These are phyloP conservation scores for Neurospora sp. DNA, from an alignment of 2,329 filamentous ascomycete species.

Conservation along the genomic window DNA sequence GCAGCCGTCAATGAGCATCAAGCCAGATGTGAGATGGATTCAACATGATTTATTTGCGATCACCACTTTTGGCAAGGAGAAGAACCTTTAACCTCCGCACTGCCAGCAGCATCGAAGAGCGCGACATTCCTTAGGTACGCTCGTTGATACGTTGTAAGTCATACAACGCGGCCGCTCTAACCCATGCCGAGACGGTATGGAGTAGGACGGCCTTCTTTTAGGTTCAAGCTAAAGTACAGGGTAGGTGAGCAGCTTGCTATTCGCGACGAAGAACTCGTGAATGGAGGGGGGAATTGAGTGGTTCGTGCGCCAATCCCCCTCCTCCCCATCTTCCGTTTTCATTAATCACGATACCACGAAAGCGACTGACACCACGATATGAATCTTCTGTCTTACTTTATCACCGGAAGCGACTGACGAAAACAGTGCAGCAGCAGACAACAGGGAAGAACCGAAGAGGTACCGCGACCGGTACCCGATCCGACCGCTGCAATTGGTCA, in stretches of 20 bases:
- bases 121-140: not conserved
- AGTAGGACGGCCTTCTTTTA: not conserved
- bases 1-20: not conserved
- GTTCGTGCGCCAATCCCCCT: not conserved
- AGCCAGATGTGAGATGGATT: not conserved
- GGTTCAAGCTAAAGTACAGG: not conserved
- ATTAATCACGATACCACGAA: not conserved
- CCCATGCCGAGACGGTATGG: not conserved
- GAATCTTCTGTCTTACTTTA: not conserved
- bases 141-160: too few species aligned
- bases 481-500: not conserved
- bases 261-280: not conserved
- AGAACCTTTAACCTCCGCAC: not conserved
- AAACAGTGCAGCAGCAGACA: not conserved
- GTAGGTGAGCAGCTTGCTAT: not conserved
- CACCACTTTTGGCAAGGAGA: not conserved
- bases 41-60: not conserved
- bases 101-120: not conserved
- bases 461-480: not conserved
- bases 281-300: not conserved
- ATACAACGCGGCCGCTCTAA: not conserved
- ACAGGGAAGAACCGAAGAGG: not conserved
- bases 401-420: not conserved
- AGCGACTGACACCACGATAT: not conserved
- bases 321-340: not conserved